A percentile compares a stretch with the other conserved stretches of the same genome.
Conservation (phyloP, 768 basidiomycete genomes). For the Mrakia hoshinonis region DNA sequence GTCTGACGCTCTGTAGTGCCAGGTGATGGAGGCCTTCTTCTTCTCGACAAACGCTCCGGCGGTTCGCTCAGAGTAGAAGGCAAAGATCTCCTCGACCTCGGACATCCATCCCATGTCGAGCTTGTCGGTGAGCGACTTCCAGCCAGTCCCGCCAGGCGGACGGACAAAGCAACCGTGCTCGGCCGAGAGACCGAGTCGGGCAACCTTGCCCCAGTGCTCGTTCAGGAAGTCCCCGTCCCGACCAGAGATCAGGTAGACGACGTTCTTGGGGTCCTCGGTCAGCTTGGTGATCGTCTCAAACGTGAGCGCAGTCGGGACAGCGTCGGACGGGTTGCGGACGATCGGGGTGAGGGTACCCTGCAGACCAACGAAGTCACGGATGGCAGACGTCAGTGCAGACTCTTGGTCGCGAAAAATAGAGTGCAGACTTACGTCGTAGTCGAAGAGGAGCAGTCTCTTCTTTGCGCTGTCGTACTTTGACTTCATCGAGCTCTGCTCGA, state of each 20-base stretch:
- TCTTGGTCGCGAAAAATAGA: not conserved
- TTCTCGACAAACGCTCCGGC: conserved; percentile 92
- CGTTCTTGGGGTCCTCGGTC: conserved; percentile 69
- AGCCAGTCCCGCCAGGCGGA: conserved; percentile 55
- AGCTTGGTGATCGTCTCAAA: conserved; percentile 65
- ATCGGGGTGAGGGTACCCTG: conserved; percentile 95
- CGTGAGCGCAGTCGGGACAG: conserved; percentile 65
- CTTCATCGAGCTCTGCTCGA: conserved; percentile 57
- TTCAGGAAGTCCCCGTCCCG: conserved; percentile 88
- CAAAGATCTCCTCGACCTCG: conserved; percentile 91
- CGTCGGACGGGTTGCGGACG: conserved; percentile 84
- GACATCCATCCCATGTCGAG: conserved; percentile 97
- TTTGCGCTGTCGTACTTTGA: conserved; percentile 57
- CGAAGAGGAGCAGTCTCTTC: conserved; percentile 85
- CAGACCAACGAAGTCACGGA: not conserved
- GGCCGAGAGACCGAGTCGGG: conserved; percentile 77
- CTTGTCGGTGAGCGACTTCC: conserved; percentile 81
- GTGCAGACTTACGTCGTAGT: conserved; percentile 69
- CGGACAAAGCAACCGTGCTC: conserved; percentile 93
- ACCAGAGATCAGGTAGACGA: conserved; percentile 96
- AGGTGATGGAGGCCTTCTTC: conserved; percentile 96
- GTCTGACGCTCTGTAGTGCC: conserved; percentile 89
- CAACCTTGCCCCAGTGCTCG: conserved; percentile 77
- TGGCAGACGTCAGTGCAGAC: not conserved
- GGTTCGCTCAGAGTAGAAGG: conserved; percentile 92